Evolutionary conservation across 2,329 filamentous ascomycete species (phyloP).

Genomic region (Chaetomiaceae sp.): DNA sequence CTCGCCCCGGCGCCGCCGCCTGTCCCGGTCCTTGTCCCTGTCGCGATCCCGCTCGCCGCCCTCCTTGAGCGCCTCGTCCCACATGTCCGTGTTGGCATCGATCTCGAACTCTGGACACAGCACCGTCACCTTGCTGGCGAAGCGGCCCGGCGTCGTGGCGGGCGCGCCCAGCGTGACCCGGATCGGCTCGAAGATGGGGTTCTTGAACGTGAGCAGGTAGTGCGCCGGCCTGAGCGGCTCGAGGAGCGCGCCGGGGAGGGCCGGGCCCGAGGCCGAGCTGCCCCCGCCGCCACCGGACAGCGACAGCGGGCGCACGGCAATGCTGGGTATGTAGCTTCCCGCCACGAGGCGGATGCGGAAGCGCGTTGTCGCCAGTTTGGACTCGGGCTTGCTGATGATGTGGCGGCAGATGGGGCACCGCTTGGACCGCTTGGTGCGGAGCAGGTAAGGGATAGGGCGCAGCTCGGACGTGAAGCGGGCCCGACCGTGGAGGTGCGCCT

Average conservation of each 20-base stretch:
- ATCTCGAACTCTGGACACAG: constrained; percentile 92
- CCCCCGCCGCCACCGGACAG: constrained; percentile 16
- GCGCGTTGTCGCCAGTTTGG: constrained; percentile 79
- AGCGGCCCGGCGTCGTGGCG: constrained; percentile 67
- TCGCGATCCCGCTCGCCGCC: constrained; percentile 21
- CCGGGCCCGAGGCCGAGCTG: constrained; percentile 21
- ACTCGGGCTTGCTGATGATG: constrained; percentile 90
- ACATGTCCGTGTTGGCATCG: constrained; percentile 81
- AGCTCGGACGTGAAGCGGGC: constrained; percentile 64
- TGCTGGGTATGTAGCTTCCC: constrained; percentile 76
- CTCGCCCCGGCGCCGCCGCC: constrained; percentile 32
- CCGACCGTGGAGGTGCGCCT: constrained; percentile 41
- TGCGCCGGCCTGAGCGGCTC: constrained; percentile 61
- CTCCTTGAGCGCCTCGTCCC: constrained; percentile 77
- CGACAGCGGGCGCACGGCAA: constrained; percentile 62
- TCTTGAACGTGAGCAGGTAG: constrained; percentile 84
- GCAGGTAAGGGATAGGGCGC: constrained; percentile 71
- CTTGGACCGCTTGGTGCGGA: constrained; percentile 89
- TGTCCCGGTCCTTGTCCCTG: constrained; percentile 4
- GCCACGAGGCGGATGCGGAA: constrained; percentile 92
- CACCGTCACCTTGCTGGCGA: constrained; percentile 77
- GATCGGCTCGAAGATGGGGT: constrained; percentile 88
- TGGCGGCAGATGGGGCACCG: constrained; percentile 88
- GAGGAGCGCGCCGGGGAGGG: constrained; percentile 22
- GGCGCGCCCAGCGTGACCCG: constrained; percentile 84